Percentiles rank a stretch among this genome's conserved stretches.
Evolutionary conservation across 371 early-diverging fungal genomes (phyloP).

Genomic region (Sporodiniella umbellata): DNA sequence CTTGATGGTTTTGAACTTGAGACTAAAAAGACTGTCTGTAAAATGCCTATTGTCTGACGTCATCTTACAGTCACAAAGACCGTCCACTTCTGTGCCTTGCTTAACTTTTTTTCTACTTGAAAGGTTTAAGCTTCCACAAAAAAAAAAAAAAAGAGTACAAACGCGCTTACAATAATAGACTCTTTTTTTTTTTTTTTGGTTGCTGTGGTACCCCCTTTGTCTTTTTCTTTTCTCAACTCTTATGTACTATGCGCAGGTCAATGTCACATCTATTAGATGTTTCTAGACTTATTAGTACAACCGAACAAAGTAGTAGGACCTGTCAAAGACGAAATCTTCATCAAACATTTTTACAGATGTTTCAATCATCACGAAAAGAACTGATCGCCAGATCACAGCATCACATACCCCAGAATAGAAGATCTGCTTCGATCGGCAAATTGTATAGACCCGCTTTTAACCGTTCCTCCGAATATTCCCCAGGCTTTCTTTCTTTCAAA

Average conservation of each 20-base stretch:
- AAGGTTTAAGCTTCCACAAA: neutral
- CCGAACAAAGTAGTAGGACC: conserved; percentile 15
- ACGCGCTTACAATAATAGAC: conserved; percentile 3
- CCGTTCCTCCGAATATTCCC: conserved; percentile 6
- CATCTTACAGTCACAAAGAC: conserved; percentile 12
- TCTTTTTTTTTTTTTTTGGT: neutral
- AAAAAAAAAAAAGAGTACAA: too few species aligned
- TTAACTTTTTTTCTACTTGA: neutral
- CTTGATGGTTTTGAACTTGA: too few species aligned
- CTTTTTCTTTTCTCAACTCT: conserved; percentile 1
- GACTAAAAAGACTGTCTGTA: too few species aligned
- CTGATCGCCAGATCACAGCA: conserved; percentile 4
- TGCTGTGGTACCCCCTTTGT: neutral
- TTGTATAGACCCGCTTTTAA: conserved; percentile 11
- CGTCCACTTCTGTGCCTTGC: conserved; percentile 12
- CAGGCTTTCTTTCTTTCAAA: conserved; percentile 14
- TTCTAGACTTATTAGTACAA: conserved; percentile 27
- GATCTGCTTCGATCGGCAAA: conserved; percentile 10
- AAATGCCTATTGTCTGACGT: too few species aligned
- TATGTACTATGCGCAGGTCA: conserved; percentile 39
- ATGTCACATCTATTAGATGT: conserved; percentile 41
- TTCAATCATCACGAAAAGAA: conserved; percentile 13
- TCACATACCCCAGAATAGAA: conserved; percentile 15
- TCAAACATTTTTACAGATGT: conserved; percentile 21
- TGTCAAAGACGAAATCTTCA: conserved; percentile 32